A percentile compares a stretch with the other conserved stretches of the same genome.
These are phyloP conservation scores for Pyrenophora tritici-repentis DNA, from an alignment of 2,329 filamentous ascomycete species.

Conservation along the genomic window DNA sequence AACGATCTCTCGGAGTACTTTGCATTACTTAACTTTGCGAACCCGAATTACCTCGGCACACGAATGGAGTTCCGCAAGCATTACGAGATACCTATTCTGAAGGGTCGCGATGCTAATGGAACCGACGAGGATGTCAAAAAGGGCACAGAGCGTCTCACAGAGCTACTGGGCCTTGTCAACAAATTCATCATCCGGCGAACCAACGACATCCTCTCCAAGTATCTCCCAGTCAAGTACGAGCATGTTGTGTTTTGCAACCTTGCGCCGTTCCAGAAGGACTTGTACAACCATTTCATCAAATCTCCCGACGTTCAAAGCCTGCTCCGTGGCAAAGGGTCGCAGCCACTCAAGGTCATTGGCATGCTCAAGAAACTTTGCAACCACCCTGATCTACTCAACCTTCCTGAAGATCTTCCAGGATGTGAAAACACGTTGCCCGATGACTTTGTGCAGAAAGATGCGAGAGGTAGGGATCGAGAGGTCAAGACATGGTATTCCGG, in stretches of 20 bases:
- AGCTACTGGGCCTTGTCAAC: conserved; percentile 85
- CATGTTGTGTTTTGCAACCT: conserved; percentile 98
- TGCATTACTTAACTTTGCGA: conserved; percentile 92
- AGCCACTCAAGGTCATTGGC: conserved; percentile 94
- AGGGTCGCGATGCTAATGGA: conserved; percentile 87
- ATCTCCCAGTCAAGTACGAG: conserved; percentile 97
- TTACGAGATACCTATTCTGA: conserved; percentile 89
- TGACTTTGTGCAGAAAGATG: conserved; percentile 86
- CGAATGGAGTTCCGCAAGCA: conserved; percentile 90
- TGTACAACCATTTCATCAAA: conserved; percentile 97
- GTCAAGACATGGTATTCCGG: conserved; percentile 95
- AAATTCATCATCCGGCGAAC: conserved; percentile 98
- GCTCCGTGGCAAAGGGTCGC: conserved; percentile 89
- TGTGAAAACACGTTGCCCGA: conserved; percentile 81
- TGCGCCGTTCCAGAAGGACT: conserved; percentile 85
- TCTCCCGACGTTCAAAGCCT: conserved; percentile 93
- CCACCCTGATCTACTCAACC: conserved; percentile 87
- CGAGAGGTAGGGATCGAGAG: conserved; percentile 86
- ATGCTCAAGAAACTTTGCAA: conserved; percentile 99
- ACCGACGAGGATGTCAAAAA: conserved; percentile 79
- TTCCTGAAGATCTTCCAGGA: conserved; percentile 82
- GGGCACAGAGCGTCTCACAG: conserved; percentile 80
- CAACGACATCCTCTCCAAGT: conserved; percentile 97
- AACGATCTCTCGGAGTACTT: conserved; percentile 99
- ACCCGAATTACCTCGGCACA: conserved; percentile 87